Conservation (phyloP, 768 basidiomycete species). For the Boletus speciosus region DNA sequence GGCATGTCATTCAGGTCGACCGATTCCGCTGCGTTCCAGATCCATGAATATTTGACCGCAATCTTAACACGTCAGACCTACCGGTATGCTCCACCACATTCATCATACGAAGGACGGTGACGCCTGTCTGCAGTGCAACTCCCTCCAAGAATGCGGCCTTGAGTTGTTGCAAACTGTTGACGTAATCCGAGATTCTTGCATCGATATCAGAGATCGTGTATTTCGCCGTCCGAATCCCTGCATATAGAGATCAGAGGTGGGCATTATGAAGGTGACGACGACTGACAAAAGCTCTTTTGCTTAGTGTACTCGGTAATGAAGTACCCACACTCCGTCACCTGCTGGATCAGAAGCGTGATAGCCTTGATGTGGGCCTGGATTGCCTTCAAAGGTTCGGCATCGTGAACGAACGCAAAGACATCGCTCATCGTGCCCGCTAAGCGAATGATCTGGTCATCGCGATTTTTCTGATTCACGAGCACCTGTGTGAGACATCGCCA, state of each 20-base stretch:
- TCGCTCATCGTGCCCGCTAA: background rate
- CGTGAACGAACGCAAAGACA: background rate
- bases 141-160: too few species aligned
- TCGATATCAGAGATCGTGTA: too few species aligned
- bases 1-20: too few species aligned
- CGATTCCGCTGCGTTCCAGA: too few species aligned
- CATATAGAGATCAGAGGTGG: background rate
- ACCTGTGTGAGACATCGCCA: background rate
- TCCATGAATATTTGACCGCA: too few species aligned
- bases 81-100: too few species aligned
- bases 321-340: constrained; percentile 9
- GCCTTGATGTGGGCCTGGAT: background rate
- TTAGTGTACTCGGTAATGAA: constrained; percentile 4
- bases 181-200: too few species aligned
- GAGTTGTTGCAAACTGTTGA: too few species aligned
- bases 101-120: too few species aligned
- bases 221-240: background rate
- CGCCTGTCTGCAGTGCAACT: too few species aligned
- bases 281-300: background rate
- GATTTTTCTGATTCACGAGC: background rate
- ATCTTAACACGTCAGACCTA: too few species aligned
- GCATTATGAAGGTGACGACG: background rate
- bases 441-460: background rate
- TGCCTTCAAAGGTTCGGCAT: background rate
- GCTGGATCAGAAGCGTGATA: background rate